These are phyloP conservation scores for Meyerozyma carpophila DNA, from an alignment of 1,139 yeast genomes.

Conservation along the genomic window DNA sequence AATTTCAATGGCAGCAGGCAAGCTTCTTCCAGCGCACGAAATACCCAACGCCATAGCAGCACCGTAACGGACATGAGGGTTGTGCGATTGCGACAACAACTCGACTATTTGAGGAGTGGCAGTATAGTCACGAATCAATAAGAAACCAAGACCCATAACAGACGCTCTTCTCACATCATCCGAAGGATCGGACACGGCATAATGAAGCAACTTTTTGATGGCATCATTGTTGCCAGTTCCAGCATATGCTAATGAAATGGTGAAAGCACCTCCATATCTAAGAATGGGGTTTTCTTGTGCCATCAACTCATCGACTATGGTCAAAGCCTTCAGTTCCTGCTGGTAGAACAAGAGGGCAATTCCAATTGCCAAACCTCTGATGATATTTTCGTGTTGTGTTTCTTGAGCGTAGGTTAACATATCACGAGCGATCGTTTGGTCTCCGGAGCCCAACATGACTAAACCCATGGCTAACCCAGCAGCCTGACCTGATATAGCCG, in stretches of 20 bases:
- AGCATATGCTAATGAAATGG: slow-evolving; percentile 92
- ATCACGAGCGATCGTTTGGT: slow-evolving; percentile 65
- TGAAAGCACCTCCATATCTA: slow-evolving; percentile 94
- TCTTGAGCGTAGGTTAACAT: slow-evolving; percentile 92
- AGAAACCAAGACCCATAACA: slow-evolving; percentile 89
- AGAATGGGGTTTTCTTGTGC: slow-evolving; percentile 76
- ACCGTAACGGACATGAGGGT: slow-evolving; percentile 98
- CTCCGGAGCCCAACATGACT: slow-evolving; percentile 92
- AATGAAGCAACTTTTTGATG: slow-evolving; percentile 77
- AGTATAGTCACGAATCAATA: slow-evolving; percentile 82
- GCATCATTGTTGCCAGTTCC: slow-evolving; percentile 93
- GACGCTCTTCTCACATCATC: slow-evolving; percentile 98
- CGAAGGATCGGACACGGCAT: slow-evolving; percentile 94
- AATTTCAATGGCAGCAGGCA: slow-evolving; percentile 84
- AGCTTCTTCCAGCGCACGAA: slow-evolving; percentile 93
- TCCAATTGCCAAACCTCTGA: slow-evolving; percentile 87
- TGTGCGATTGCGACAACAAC: slow-evolving; percentile 87
- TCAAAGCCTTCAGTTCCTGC: slow-evolving; percentile 76
- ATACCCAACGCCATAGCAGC: slow-evolving; percentile 96
- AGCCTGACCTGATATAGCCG: slow-evolving; percentile 94
- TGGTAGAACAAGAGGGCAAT: slow-evolving; percentile 84
- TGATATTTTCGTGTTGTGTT: slow-evolving; percentile 92
- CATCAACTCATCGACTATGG: slow-evolving; percentile 61
- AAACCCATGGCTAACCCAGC: slow-evolving; percentile 97
- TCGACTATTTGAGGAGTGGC: slow-evolving; percentile 96